phyloP scores from a whole-genome alignment of 257 asterid species.

The Solanum bukasovii region DNA sequence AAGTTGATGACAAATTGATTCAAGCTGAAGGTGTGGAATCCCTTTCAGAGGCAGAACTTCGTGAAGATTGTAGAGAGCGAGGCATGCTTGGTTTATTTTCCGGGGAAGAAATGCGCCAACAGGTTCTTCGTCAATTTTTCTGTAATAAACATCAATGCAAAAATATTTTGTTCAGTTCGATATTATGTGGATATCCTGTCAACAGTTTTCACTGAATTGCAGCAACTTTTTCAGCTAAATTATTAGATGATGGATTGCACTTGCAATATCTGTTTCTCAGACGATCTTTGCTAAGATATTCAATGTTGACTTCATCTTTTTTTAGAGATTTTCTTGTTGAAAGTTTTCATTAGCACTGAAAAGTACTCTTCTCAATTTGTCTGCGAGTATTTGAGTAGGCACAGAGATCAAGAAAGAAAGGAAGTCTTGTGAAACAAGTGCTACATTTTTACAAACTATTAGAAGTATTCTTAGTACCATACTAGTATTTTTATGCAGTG shows the following conservation, averaged over 20 bases:
- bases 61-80: constrained; percentile 89
- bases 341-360: background rate
- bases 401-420: background rate
- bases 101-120: constrained; percentile 89
- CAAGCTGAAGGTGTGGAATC: constrained; percentile 88
- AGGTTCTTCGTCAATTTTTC: constrained; percentile 26
- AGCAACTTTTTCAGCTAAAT: background rate
- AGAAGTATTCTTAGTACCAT: background rate
- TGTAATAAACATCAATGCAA: background rate
- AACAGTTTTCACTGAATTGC: background rate
- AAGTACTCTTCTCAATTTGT: background rate
- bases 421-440: background rate
- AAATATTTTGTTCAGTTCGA: background rate
- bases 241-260: background rate
- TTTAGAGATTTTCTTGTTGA: background rate
- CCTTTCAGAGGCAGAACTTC: constrained; percentile 88
- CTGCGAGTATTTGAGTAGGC: background rate
- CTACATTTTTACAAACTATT: background rate
- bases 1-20: constrained; percentile 72
- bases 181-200: background rate
- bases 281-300: background rate
- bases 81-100: constrained; percentile 79
- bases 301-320: background rate
- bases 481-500: background rate
- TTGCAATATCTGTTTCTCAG: background rate